These are phyloP conservation scores for Kokia cookei DNA, from an alignment of 441 rosid genomes.

Conservation along the genomic window DNA sequence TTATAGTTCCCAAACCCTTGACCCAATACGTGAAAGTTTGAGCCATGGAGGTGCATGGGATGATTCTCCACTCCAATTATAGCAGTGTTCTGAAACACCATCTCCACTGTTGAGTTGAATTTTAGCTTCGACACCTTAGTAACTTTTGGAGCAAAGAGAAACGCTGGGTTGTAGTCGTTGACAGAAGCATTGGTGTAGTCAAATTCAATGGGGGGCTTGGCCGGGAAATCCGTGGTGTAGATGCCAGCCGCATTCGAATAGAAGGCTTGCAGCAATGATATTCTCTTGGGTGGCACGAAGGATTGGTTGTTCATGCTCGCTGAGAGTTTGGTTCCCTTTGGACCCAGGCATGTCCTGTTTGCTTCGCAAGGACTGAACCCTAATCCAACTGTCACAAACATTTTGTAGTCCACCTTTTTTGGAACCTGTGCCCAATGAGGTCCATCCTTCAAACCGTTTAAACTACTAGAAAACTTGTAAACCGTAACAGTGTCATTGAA, in stretches of 20 bases:
- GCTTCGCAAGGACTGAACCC: not conserved
- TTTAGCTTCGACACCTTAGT: conserved; percentile 56
- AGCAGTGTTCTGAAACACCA: conserved; percentile 67
- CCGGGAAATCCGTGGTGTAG: not conserved
- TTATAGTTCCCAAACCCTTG: conserved; percentile 83
- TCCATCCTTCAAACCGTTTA: not conserved
- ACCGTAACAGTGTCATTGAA: not conserved
- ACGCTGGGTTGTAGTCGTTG: conserved; percentile 10
- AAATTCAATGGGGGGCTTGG: not conserved
- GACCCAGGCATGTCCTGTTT: not conserved
- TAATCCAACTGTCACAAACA: not conserved
- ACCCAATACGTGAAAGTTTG: conserved; percentile 69
- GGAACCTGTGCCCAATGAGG: not conserved
- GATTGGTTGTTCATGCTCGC: not conserved
- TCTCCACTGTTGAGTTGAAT: conserved; percentile 64
- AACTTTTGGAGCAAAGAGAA: conserved; percentile 36
- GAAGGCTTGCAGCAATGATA: not conserved
- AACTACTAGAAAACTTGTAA: not conserved
- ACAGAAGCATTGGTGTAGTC: conserved; percentile 5
- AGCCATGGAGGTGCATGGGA: conserved; percentile 85
- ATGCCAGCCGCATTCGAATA: not conserved
- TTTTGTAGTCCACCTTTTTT: not conserved
- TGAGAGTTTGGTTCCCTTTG: not conserved
- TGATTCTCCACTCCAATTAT: conserved; percentile 57
- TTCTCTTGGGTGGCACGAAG: not conserved